Evolutionary conservation across 371 early-diverging fungal genomes (phyloP).

Genomic region (Mucor irregularis): DNA sequence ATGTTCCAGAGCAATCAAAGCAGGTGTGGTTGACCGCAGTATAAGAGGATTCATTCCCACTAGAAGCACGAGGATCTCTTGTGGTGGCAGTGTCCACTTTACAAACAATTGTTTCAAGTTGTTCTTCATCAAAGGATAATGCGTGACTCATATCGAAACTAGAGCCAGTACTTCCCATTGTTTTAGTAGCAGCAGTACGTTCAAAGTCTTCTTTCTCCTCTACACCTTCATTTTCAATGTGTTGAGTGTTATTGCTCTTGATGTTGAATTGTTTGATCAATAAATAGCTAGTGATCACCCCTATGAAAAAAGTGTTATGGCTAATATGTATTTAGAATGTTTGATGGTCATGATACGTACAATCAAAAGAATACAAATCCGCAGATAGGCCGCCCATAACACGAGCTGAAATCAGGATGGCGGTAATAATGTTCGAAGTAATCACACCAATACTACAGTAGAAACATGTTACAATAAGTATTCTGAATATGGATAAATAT

Average conservation of each 20-base stretch:
- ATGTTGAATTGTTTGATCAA: slow-evolving; percentile 39
- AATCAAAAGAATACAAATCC: slow-evolving; percentile 48
- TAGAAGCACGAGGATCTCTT: neutral
- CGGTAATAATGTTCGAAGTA: slow-evolving; percentile 35
- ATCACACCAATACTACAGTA: slow-evolving; percentile 41
- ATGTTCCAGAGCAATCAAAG: neutral
- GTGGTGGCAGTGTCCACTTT: too few species aligned
- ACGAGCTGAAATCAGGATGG: slow-evolving; percentile 37
- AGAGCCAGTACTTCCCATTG: neutral
- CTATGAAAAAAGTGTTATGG: slow-evolving; percentile 15
- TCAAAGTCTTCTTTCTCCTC: neutral
- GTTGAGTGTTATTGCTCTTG: slow-evolving; percentile 8
- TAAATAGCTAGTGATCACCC: slow-evolving; percentile 43
- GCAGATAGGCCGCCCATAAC: slow-evolving; percentile 41
- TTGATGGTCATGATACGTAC: too few species aligned
- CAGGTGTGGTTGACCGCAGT: neutral
- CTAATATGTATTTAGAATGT: neutral
- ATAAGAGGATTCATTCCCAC: neutral
- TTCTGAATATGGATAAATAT: neutral
- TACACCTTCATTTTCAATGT: neutral
- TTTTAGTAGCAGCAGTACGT: neutral
- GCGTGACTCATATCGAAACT: neutral
- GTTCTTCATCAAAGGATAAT: neutral
- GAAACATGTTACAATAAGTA: neutral
- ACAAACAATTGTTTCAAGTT: neutral